Conservation (phyloP, 371 early-diverging fungal species). For the Mortierella sp. region DNA sequence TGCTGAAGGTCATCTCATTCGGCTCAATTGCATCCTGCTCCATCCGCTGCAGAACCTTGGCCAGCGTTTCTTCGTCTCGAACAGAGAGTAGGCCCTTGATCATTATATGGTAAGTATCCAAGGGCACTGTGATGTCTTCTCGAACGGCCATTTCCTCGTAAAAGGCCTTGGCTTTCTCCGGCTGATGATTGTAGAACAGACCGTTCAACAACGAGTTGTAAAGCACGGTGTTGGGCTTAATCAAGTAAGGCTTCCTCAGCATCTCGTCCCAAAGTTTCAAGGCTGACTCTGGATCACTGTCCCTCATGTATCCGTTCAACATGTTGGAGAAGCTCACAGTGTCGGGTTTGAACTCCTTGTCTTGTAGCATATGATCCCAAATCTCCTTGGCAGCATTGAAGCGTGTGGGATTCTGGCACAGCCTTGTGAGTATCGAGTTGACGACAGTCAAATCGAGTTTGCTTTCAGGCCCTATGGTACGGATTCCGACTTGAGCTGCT, state of each 20-base stretch:
- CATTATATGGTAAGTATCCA: constrained; percentile 41
- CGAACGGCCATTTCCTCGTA: constrained; percentile 13
- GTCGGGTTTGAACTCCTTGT: constrained; percentile 24
- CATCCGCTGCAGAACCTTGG: constrained; percentile 20
- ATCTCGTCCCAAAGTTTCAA: constrained; percentile 26
- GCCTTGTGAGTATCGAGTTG: constrained; percentile 32
- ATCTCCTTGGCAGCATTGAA: constrained; percentile 15
- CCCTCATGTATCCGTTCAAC: constrained; percentile 33
- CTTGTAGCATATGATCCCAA: constrained; percentile 19
- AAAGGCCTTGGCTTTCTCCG: constrained; percentile 21
- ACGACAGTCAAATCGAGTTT: background rate
- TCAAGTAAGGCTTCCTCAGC: constrained; percentile 24
- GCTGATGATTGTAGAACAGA: constrained; percentile 29
- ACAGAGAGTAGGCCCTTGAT: constrained; percentile 39
- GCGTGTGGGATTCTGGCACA: constrained; percentile 20
- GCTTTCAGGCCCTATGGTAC: background rate
- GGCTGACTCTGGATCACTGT: constrained; percentile 16
- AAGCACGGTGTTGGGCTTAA: constrained; percentile 16
- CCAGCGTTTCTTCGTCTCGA: constrained; percentile 16
- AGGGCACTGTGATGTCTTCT: constrained; percentile 7
- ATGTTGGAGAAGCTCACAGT: constrained; percentile 30
- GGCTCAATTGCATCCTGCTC: constrained; percentile 8
- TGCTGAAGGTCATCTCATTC: constrained; percentile 23
- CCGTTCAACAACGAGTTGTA: constrained; percentile 30
- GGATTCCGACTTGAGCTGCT: constrained; percentile 12